Percentiles rank a stretch among this genome's conserved stretches.
Evolutionary conservation across 31 red algal genomes (phyloP).

Genomic region (Asparagopsis taxiformis): DNA sequence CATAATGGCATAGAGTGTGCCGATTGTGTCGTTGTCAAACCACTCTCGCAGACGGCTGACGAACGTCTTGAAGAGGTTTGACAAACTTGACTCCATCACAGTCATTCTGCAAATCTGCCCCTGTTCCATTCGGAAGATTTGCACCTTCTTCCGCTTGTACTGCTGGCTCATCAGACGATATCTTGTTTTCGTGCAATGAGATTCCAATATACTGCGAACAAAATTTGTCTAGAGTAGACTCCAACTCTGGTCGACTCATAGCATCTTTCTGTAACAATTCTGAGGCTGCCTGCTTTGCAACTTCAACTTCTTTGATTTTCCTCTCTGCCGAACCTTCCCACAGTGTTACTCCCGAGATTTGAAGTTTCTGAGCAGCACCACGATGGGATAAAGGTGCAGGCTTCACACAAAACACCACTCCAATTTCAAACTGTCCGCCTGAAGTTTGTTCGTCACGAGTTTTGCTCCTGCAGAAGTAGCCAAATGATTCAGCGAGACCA

Average conservation of each 20-base stretch:
- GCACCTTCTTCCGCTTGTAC: not conserved
- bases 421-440: conserved; percentile 40
- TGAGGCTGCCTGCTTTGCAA: conserved; percentile 8
- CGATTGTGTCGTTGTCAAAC: conserved; percentile 47
- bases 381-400: conserved; percentile 34
- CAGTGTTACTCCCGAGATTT: conserved; percentile 34
- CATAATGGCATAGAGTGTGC: conserved; percentile 17
- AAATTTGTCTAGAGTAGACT: conserved; percentile 36
- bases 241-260: conserved; percentile 32
- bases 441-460: conserved; percentile 18
- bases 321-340: conserved; percentile 36
- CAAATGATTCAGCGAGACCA: conserved; percentile 51
- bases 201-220: conserved; percentile 22
- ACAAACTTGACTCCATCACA: not conserved
- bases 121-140: not conserved
- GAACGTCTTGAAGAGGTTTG: not conserved
- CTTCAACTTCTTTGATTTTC: conserved; percentile 16
- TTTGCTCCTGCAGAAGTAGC: conserved; percentile 36
- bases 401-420: conserved; percentile 38
- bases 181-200: conserved; percentile 2
- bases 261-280: no score
- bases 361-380: conserved; percentile 34
- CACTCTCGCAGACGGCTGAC: conserved; percentile 12
- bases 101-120: not conserved
- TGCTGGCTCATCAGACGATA: not conserved